These are phyloP conservation scores for Aschersonia sp. DNA, from an alignment of 2,329 filamentous ascomycete species.

Conservation along the genomic window DNA sequence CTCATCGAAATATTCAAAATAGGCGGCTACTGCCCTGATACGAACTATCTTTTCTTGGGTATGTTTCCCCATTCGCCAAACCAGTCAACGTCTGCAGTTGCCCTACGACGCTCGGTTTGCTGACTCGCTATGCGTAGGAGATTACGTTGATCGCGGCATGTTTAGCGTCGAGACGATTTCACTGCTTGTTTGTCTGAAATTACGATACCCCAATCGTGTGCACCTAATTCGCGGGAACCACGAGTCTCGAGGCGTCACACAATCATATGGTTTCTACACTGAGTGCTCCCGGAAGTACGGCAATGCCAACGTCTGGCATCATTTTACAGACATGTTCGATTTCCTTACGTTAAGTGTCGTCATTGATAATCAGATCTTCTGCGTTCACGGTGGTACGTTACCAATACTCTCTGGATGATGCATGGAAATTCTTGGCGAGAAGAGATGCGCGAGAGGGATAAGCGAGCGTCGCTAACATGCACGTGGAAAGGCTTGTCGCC, in stretches of 20 bases:
- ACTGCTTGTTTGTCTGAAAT: slow-evolving; percentile 88
- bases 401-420: too few species aligned
- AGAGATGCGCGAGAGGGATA: too few species aligned
- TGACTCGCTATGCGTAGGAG: slow-evolving; percentile 39
- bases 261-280: slow-evolving; percentile 98
- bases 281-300: slow-evolving; percentile 97
- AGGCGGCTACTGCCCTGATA: slow-evolving; percentile 91
- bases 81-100: slow-evolving; percentile 3
- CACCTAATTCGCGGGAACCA: slow-evolving; percentile 96
- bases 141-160: slow-evolving; percentile 96
- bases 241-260: slow-evolving; percentile 92
- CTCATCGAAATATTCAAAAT: slow-evolving; percentile 99
- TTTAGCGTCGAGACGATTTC: slow-evolving; percentile 99
- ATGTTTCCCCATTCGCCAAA: slow-evolving; percentile 2
- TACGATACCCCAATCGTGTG: slow-evolving; percentile 90
- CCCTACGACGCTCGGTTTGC: not conserved
- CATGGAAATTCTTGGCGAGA: too few species aligned
- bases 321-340: slow-evolving; percentile 99
- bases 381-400: slow-evolving; percentile 70
- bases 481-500: slow-evolving; percentile 52
- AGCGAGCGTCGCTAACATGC: too few species aligned
- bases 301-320: slow-evolving; percentile 97
- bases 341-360: slow-evolving; percentile 93
- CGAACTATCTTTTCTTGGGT: slow-evolving; percentile 97
- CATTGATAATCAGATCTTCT: slow-evolving; percentile 98